A percentile compares a stretch with the other conserved stretches of the same genome.
Evolutionary conservation across 1,284 basidiomycete genomes (phyloP).

Genomic region (Microstroma glucosiphilum): DNA sequence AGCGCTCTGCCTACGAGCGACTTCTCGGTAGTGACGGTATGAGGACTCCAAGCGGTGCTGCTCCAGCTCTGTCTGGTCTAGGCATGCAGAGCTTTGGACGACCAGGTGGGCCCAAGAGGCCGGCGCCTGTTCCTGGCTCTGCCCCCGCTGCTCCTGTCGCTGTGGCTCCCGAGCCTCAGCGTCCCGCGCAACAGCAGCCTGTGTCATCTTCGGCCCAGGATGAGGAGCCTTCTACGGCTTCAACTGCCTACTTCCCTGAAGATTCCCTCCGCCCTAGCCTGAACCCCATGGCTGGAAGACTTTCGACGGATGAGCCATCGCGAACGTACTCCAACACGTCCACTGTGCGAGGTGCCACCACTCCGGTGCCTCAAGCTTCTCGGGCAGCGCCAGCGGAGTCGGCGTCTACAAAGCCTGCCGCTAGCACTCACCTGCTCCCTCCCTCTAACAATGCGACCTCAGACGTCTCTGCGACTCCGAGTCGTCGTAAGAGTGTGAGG

Average conservation of each 20-base stretch:
- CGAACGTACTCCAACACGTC: too few relatives aligned
- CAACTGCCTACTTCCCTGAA: slow-evolving; percentile 6
- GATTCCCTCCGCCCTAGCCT: slow-evolving; percentile 5
- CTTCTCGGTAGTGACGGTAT: slow-evolving; percentile 4
- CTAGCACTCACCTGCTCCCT: neutral
- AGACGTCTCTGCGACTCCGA: slow-evolving; percentile 8
- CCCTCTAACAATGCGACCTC: neutral
- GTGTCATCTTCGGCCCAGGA: too few relatives aligned
- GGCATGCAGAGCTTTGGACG: neutral
- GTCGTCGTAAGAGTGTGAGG: slow-evolving; percentile 44
- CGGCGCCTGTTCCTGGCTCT: neutral
- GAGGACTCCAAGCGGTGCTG: neutral
- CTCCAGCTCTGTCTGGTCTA: neutral
- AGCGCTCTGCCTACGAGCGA: slow-evolving; percentile 27
- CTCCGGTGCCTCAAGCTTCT: too few relatives aligned
- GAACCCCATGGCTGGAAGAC: neutral
- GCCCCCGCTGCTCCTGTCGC: too few relatives aligned
- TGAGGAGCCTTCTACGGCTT: neutral
- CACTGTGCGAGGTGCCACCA: too few relatives aligned
- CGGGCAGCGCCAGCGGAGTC: too few relatives aligned
- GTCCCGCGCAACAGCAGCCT: too few relatives aligned
- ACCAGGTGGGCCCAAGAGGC: too few relatives aligned
- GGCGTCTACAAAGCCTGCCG: neutral
- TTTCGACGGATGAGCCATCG: too few relatives aligned
- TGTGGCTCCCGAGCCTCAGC: slow-evolving; percentile 16